phyloP scores from a whole-genome alignment of 23 red algal species.

The Gracilaria gracilis region DNA sequence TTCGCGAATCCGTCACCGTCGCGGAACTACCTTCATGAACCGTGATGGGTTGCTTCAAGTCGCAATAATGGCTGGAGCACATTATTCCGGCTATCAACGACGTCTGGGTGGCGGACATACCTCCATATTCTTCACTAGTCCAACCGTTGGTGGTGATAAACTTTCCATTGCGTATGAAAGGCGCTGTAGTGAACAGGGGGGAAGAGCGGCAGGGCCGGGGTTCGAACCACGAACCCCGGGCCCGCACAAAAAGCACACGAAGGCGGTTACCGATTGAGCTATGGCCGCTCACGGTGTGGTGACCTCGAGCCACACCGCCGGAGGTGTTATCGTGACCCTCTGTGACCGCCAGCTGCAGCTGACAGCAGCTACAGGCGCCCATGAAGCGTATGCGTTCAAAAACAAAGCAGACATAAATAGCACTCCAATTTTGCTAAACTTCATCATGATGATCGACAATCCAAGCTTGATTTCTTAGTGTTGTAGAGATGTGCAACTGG shows the following conservation, averaged over 20 bases:
- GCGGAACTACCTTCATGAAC: background rate
- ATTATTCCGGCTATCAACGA: conserved; percentile 12
- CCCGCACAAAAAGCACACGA: too few species aligned
- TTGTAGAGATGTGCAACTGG: too few species aligned
- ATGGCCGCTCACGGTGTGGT: too few species aligned
- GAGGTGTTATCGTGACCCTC: too few species aligned
- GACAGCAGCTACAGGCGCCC: background rate
- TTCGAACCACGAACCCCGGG: too few species aligned
- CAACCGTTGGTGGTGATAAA: background rate
- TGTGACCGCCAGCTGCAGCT: too few species aligned
- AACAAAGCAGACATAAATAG: background rate
- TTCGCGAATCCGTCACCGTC: background rate
- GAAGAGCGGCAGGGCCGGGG: too few species aligned
- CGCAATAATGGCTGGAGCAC: conserved; percentile 20
- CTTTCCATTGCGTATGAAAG: background rate
- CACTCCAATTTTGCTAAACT: background rate
- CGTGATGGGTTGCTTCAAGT: conserved; percentile 11
- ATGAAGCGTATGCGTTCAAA: background rate
- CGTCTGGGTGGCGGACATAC: background rate
- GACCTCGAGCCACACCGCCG: too few species aligned
- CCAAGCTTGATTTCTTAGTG: too few species aligned
- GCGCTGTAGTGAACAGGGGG: too few species aligned
- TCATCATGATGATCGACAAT: background rate
- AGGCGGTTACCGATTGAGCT: too few species aligned
- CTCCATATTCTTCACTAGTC: conserved; percentile 29